These are phyloP conservation scores for Carex scoparia DNA, from an alignment of 176 grass and related monocot genomes.

Conservation along the genomic window DNA sequence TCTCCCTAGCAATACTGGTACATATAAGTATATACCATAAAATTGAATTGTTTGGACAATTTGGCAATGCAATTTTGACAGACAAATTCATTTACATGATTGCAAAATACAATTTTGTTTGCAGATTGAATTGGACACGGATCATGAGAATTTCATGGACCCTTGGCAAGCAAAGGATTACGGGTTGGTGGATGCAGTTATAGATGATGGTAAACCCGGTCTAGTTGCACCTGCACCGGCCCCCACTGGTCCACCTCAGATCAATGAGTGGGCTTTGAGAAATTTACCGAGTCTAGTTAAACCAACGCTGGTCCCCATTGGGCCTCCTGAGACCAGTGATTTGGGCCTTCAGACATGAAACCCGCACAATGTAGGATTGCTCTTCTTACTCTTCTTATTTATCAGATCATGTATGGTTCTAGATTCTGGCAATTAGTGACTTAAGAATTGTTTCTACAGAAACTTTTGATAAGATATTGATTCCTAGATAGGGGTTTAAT, in stretches of 20 bases:
- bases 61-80: neutral
- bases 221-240: slow-evolving; percentile 75
- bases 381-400: neutral
- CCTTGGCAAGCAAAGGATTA: slow-evolving; percentile 96
- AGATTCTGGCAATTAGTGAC: neutral
- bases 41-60: neutral
- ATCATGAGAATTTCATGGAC: slow-evolving; percentile 93
- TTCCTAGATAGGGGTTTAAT: neutral
- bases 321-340: slow-evolving; percentile 56
- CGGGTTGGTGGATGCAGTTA: slow-evolving; percentile 64
- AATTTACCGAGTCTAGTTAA: slow-evolving; percentile 42
- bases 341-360: neutral
- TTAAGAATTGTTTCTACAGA: neutral
- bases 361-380: neutral
- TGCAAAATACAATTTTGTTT: slow-evolving; percentile 15
- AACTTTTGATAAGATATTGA: neutral
- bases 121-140: slow-evolving; percentile 75
- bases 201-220: slow-evolving; percentile 72
- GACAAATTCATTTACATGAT: neutral
- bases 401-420: neutral
- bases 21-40: neutral
- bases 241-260: slow-evolving; percentile 62
- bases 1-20: neutral
- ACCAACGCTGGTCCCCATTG: slow-evolving; percentile 49
- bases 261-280: neutral